Evolutionary conservation across 179 eudicot species (phyloP).

Genomic region (Spinacia oleracea): DNA sequence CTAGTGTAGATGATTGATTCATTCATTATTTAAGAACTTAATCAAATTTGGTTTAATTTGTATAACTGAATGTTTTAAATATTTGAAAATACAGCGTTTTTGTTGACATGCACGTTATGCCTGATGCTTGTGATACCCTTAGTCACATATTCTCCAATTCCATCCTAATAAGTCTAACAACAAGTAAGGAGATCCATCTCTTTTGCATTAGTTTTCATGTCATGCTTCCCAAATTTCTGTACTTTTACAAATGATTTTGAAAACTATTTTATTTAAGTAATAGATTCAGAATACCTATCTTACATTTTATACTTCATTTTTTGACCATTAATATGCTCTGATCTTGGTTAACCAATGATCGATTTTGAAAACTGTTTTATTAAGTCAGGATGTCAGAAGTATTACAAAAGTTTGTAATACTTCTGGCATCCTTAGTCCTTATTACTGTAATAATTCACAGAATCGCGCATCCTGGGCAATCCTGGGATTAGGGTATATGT

Average conservation of each 20-base stretch:
- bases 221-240: not conserved
- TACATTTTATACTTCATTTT: not conserved
- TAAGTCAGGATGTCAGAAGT: too few relatives aligned
- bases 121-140: conserved; percentile 34
- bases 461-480: too few relatives aligned
- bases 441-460: not conserved
- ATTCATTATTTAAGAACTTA: not conserved
- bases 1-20: not conserved
- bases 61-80: conserved; percentile 19
- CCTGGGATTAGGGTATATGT: too few relatives aligned
- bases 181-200: conserved; percentile 2
- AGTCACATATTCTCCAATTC: conserved; percentile 26
- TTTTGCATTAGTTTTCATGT: not conserved
- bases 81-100: conserved; percentile 31
- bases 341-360: too few relatives aligned
- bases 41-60: not conserved
- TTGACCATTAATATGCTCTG: too few relatives aligned
- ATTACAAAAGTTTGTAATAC: too few relatives aligned
- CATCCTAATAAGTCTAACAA: conserved; percentile 13
- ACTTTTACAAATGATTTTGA: not conserved
- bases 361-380: too few relatives aligned
- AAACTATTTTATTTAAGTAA: too few relatives aligned
- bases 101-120: conserved; percentile 33
- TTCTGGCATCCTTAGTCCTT: not conserved
- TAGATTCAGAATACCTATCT: not conserved